Evolutionary conservation across 2,329 filamentous ascomycete genomes (phyloP).

Genomic region (Trichothecium sympodiale): DNA sequence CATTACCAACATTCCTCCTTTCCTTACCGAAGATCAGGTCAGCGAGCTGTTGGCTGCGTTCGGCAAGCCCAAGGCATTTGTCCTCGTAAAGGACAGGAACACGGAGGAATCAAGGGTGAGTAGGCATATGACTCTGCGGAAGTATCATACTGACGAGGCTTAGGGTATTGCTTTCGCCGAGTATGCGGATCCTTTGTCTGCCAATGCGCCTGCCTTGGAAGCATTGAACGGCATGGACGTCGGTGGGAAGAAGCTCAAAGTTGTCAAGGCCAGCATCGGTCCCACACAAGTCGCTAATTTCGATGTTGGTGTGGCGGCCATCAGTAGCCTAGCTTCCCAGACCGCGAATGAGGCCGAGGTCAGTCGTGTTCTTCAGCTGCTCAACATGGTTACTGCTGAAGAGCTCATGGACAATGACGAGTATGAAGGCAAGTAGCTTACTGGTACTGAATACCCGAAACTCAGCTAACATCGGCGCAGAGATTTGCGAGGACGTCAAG

Average conservation of each 20-base stretch:
- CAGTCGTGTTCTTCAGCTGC: conserved; percentile 75
- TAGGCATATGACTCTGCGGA: conserved; percentile 8
- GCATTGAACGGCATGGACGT: conserved; percentile 90
- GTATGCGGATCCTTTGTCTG: conserved; percentile 60
- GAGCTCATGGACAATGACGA: conserved; percentile 91
- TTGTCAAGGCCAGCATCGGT: conserved; percentile 82
- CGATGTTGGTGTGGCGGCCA: conserved; percentile 93
- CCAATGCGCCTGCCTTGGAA: conserved; percentile 78
- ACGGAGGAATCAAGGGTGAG: conserved; percentile 81
- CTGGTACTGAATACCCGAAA: not conserved
- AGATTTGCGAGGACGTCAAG: conserved; percentile 90
- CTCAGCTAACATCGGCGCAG: conserved; percentile 38
- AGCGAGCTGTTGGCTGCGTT: conserved; percentile 84
- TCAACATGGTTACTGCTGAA: conserved; percentile 98
- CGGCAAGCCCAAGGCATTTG: conserved; percentile 84
- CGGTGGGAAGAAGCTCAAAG: conserved; percentile 75
- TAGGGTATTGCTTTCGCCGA: conserved; percentile 96
- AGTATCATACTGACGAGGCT: conserved; percentile 15
- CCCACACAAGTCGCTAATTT: conserved; percentile 85
- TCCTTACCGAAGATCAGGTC: conserved; percentile 84
- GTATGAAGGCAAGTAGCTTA: conserved; percentile 63
- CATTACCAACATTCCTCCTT: conserved; percentile 78
- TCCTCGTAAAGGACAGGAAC: conserved; percentile 74
- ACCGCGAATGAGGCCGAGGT: conserved; percentile 68
- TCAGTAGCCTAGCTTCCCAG: conserved; percentile 93